phyloP scores from a whole-genome alignment of 1,284 basidiomycete genomes.

The Inonotus obliquus region DNA sequence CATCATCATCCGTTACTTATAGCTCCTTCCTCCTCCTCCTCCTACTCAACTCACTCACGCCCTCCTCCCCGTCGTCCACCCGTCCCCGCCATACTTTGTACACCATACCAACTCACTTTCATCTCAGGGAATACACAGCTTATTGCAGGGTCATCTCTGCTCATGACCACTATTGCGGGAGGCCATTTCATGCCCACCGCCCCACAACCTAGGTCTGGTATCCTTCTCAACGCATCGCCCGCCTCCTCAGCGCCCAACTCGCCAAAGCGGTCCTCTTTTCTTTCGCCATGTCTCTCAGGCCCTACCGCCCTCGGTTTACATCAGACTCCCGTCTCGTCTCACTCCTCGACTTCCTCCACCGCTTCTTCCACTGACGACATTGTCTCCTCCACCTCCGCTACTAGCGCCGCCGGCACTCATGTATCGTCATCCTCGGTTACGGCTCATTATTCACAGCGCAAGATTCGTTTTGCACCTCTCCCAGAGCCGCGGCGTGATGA shows the following conservation, averaged over 20 bases:
- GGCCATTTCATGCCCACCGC: conserved; percentile 10
- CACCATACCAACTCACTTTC: background rate
- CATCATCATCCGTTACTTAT: background rate
- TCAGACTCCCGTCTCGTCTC: conserved; percentile 5
- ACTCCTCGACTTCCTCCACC: conserved; percentile 14
- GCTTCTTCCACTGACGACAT: conserved; percentile 18
- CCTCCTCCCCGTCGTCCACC: background rate
- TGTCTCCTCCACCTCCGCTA: conserved; percentile 12
- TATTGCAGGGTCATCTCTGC: background rate
- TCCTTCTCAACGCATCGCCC: conserved; percentile 18
- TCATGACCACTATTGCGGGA: conserved; percentile 13
- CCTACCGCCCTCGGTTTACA: background rate
- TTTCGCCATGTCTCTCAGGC: conserved; percentile 3
- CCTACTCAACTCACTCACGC: background rate
- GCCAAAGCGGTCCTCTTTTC: conserved; percentile 8
- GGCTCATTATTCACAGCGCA: conserved; percentile 26
- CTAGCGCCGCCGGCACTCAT: conserved; percentile 7
- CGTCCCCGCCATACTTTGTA: background rate
- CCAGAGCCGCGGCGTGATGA: conserved; percentile 60
- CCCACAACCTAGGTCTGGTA: conserved; percentile 4
- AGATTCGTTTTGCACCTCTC: conserved; percentile 74
- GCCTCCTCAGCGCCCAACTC: conserved; percentile 15
- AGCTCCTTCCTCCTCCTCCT: background rate
- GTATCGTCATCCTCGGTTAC: background rate
- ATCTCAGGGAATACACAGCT: background rate